Percentiles rank a stretch among this genome's conserved stretches.
Conservation (phyloP, 169 alveolate genomes). For the Miamiensis avidus region DNA sequence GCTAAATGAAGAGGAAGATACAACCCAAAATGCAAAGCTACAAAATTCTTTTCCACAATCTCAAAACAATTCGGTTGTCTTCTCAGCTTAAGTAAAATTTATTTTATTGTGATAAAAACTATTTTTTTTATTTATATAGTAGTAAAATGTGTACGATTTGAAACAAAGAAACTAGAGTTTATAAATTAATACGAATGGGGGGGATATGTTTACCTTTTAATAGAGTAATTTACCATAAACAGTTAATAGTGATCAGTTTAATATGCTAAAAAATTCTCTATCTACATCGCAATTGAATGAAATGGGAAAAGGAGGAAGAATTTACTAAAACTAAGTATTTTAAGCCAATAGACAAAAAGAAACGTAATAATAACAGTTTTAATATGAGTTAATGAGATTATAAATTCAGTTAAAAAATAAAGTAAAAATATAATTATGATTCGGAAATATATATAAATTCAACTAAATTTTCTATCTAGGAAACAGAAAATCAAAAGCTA, state of each 20-base stretch:
- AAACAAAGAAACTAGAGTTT: no score
- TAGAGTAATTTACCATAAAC: not conserved
- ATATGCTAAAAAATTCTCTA: not conserved
- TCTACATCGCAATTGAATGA: not conserved
- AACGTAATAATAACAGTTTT: not conserved
- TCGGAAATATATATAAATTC: no score
- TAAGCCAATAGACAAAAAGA: conserved; percentile 25
- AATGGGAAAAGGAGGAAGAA: not conserved
- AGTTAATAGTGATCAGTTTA: not conserved
- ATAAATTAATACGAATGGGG: not conserved
- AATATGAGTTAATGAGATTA: conserved; percentile 18
- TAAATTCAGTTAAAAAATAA: conserved; percentile 9
- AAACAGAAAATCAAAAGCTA: conserved; percentile 22
- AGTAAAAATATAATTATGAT: not conserved
- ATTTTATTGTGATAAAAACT: no score
- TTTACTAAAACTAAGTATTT: not conserved
- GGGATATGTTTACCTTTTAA: not conserved
- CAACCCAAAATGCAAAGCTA: no score
- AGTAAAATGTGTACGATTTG: no score
- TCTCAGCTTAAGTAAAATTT: no score
- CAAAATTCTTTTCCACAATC: no score
- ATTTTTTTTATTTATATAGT: no score
- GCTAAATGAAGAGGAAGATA: no score
- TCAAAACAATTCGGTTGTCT: no score
- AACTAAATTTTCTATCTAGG: not conserved